Base-by-base conservation (phyloP, 345 rosid genomes). In the Arabis alpina region DNA sequence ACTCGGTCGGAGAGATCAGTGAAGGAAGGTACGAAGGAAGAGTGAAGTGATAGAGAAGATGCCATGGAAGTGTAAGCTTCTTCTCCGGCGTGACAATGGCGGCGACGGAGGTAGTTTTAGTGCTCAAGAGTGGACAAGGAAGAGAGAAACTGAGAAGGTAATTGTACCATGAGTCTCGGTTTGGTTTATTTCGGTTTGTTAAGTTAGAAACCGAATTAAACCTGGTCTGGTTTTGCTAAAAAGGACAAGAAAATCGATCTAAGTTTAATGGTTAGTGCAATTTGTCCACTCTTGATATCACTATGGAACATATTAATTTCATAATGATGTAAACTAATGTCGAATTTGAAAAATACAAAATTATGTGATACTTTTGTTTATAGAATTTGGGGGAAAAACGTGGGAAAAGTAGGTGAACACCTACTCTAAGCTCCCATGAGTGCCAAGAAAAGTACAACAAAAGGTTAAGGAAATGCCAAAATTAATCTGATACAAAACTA, bases 1-100 rank as follows among this genome's bases (percentile, higher is more conserved):
- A 81, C 85, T 37, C 68, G 76, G 47, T 68, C 74, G 50, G 57
- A 10, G 64, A 45, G 58, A 67, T 80, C 81, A 72, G 76, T 44
- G 54, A 44, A 61, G 47, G 68, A 60, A 54, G 67, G 63, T 52
- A 19, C 30, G 19, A 71, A 77, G 48, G 77, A 66, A 34, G 84
- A 63, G 59, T 52, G 66, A 39, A 63, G 55, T 37, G 76, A 64
- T 5, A 76, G 61, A 69, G 80, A 80, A 74, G 79, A 83, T 23
- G 73, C 37, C 85, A 82, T 82, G 36, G 14, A 10, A 15, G 2
- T 4, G 1, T 5, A 0, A 24, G 67, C 16, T 70, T 57, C 61
- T 57, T 39, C 66, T 15, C 71, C 70, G 69, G 8, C 64, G 64
- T 39, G 65, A 69, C 3, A 11, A 23, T 30, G 62, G 13, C 67